Evolutionary conservation across 176 grass and related monocot species (phyloP), one percentile per base, ranked within the genome.

Genomic region (Zoysia japonica): DNA sequence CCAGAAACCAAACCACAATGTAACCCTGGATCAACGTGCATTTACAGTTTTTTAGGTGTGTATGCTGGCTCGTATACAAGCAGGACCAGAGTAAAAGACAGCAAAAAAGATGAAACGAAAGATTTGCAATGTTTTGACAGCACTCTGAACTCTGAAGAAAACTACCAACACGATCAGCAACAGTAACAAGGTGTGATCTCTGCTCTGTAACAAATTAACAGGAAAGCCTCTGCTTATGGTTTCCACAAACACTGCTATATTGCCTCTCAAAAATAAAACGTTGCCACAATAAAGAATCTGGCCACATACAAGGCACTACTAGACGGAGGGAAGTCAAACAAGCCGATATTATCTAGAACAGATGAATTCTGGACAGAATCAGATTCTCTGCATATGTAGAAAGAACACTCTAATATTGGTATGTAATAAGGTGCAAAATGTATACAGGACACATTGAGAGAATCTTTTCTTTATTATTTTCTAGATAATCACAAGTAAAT

Each of bases 401-500:
- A 71, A 38, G 7, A 73, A 70, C 52, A 66, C 14, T 1, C 40
- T 60, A 75, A 42, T 20, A 48, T 56, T 65, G 67, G 47, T 44
- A 20, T 70, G 51, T 51, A 82, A 71, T 60, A 82, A 71, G 48
- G n/a, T 56, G 44, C 11, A 3, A 60, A 59, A 60, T 57, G 20
- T 59, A 78, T 51, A 16, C n/a, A 77, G 61, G 49, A 65, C 8
- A 61, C 19, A 82, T 73, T 62, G 63, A 5, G 39, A 68, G 67
- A 82, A 82, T 35, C 67, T 62, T 75, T 75, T 72, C 65, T 40
- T 75, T 67, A 45, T 67, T 77, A 82, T 46, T 72, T 72, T 85
- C 72, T 52, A 67, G 72, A 72, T 82, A 82, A 73, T 85, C 78
- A 89, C 87, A 82, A 9, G 67, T 85, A 82, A 89, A 63, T 70